Percentiles rank a stretch among this genome's conserved stretches.
These are phyloP conservation scores for Ciborinia camelliae DNA, from an alignment of 2,329 filamentous ascomycete genomes.

Conservation along the genomic window DNA sequence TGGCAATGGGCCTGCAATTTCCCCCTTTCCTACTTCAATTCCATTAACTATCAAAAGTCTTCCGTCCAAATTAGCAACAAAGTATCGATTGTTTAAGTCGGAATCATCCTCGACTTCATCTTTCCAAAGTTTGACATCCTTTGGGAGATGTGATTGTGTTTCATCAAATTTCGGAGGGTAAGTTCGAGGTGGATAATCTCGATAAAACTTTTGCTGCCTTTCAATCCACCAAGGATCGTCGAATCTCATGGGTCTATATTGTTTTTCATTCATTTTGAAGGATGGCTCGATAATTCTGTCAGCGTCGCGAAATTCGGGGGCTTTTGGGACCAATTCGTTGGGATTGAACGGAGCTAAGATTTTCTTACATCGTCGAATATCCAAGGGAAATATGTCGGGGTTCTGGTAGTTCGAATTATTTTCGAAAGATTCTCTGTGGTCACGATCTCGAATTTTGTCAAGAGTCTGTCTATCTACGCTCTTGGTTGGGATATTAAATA, in stretches of 20 bases:
- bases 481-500: conserved; percentile 34
- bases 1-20: conserved; percentile 35
- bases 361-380: conserved; percentile 30
- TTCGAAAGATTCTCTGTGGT: background rate
- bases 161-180: conserved; percentile 22
- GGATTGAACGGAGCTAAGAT: background rate
- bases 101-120: conserved; percentile 28
- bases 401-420: background rate
- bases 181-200: conserved; percentile 27
- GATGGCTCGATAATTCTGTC: conserved; percentile 12
- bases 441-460: background rate
- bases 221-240: conserved; percentile 33
- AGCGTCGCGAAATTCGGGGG: background rate
- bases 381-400: conserved; percentile 30
- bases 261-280: background rate
- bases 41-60: conserved; percentile 33
- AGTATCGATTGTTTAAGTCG: conserved; percentile 26
- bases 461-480: conserved; percentile 1
- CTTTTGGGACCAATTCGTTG: background rate
- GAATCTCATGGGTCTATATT: conserved; percentile 17
- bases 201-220: conserved; percentile 22
- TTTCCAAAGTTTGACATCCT: conserved; percentile 27
- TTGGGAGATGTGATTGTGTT: conserved; percentile 16
- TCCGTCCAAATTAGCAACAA: conserved; percentile 32
- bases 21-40: conserved; percentile 28